Conservation (phyloP, 2,329 filamentous ascomycete species). For the Claviceps sp. region DNA sequence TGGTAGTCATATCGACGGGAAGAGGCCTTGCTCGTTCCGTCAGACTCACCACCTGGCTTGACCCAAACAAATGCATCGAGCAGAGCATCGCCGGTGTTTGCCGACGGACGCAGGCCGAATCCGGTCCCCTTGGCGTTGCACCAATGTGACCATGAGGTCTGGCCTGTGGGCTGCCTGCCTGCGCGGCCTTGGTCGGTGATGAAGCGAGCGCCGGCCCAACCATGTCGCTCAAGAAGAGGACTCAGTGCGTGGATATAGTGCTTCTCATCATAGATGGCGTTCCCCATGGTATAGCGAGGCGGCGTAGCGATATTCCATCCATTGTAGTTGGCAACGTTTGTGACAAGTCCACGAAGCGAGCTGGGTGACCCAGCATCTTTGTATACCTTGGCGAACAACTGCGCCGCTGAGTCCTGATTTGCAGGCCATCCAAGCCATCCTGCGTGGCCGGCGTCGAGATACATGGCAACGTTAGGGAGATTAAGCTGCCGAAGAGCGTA, state of each 20-base stretch:
- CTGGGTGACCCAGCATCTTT: constrained; percentile 34
- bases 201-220: constrained; percentile 31
- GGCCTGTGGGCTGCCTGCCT: constrained; percentile 47
- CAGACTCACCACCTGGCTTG: constrained; percentile 51
- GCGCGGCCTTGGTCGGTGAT: constrained; percentile 38
- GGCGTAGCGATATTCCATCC: constrained; percentile 27
- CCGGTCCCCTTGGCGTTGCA: constrained; percentile 52
- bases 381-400: constrained; percentile 34
- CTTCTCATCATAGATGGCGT: constrained; percentile 37
- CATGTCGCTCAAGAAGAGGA: constrained; percentile 38
- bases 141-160: constrained; percentile 51
- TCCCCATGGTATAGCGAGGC: constrained; percentile 32
- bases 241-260: constrained; percentile 53
- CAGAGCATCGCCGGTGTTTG: constrained; percentile 44
- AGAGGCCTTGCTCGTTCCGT: constrained; percentile 15
- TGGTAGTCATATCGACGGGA: constrained; percentile 8
- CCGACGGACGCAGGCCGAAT: constrained; percentile 49
- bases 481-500: constrained; percentile 39
- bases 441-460: constrained; percentile 43
- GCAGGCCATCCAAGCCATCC: constrained; percentile 46
- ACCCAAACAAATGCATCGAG: constrained; percentile 58
- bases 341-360: constrained; percentile 39
- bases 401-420: constrained; percentile 35
- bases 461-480: constrained; percentile 43
- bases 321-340: constrained; percentile 49